Conservation (phyloP, 2,329 filamentous ascomycete genomes). For the Penicillium occitanis region DNA sequence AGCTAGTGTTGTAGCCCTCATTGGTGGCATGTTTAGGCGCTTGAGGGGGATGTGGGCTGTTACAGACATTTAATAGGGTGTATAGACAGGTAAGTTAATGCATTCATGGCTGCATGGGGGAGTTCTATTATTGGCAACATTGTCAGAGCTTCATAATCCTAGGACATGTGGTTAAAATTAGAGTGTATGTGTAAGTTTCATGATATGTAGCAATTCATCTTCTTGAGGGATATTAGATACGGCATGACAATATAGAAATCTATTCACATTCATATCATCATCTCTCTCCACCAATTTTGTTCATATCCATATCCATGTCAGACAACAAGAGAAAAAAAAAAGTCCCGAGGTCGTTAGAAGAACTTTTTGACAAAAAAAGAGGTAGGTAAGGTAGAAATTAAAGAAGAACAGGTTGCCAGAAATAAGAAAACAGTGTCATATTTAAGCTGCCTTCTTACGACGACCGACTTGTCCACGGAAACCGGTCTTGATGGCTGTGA, state of each 20-base stretch:
- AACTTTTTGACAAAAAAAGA: not conserved
- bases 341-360: slow-evolving; percentile 15
- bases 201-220: not conserved
- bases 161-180: not conserved
- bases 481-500: slow-evolving; percentile 99
- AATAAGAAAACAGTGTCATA: slow-evolving; percentile 7
- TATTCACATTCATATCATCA: slow-evolving; percentile 18
- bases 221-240: not conserved
- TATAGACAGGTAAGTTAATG: not conserved
- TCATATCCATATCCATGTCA: slow-evolving; percentile 18
- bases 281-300: slow-evolving; percentile 13
- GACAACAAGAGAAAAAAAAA: slow-evolving; percentile 17
- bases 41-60: slow-evolving; percentile 4
- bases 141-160: not conserved
- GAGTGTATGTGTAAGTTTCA: not conserved
- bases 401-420: slow-evolving; percentile 5
- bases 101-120: not conserved
- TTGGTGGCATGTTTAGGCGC: slow-evolving; percentile 1
- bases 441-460: slow-evolving; percentile 74
- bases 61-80: not conserved
- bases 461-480: slow-evolving; percentile 99
- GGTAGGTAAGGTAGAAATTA: not conserved
- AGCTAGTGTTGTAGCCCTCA: not conserved
- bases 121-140: slow-evolving; percentile 5
- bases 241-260: slow-evolving; percentile 9